These are phyloP conservation scores for Fennellomyces sp. DNA, from an alignment of 371 early-diverging fungal species.

Conservation along the genomic window DNA sequence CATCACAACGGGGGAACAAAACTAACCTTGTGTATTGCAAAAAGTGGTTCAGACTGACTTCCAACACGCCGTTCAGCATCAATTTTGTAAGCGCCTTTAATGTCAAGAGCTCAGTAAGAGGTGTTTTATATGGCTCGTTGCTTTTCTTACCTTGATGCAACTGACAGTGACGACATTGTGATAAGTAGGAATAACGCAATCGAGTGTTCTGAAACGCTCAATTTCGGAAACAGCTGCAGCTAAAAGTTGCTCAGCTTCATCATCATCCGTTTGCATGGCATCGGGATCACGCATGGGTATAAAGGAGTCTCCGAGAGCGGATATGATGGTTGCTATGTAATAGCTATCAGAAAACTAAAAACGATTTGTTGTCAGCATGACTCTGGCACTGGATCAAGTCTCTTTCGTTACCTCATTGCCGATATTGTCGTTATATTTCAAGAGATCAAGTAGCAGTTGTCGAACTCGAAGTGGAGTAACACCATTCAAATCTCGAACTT, in stretches of 20 bases:
- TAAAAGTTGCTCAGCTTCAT: slow-evolving; percentile 54
- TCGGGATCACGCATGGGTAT: slow-evolving; percentile 39
- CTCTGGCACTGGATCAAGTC: too few relatives aligned
- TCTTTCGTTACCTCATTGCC: slow-evolving; percentile 72
- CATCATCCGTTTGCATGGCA: slow-evolving; percentile 33
- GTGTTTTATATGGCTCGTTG: not conserved
- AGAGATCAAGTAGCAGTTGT: slow-evolving; percentile 71
- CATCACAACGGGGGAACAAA: not conserved
- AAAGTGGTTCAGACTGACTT: slow-evolving; percentile 71
- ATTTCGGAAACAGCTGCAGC: slow-evolving; percentile 71
- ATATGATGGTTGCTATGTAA: slow-evolving; percentile 75
- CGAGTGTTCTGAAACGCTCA: slow-evolving; percentile 78
- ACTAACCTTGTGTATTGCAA: slow-evolving; percentile 56
- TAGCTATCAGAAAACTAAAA: slow-evolving; percentile 77
- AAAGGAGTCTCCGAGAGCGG: slow-evolving; percentile 71
- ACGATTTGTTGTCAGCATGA: not conserved
- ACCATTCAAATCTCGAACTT: slow-evolving; percentile 68
- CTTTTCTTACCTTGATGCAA: slow-evolving; percentile 65
- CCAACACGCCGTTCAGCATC: slow-evolving; percentile 65
- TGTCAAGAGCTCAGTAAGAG: not conserved
- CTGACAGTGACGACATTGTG: slow-evolving; percentile 86
- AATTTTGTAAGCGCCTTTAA: slow-evolving; percentile 44
- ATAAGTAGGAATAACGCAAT: slow-evolving; percentile 83
- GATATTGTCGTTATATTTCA: slow-evolving; percentile 91
- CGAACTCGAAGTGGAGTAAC: slow-evolving; percentile 69